Percentiles rank a stretch among this genome's conserved stretches.
phyloP scores from a whole-genome alignment of 2,329 filamentous ascomycete species.

The Fusarium dimerum region DNA sequence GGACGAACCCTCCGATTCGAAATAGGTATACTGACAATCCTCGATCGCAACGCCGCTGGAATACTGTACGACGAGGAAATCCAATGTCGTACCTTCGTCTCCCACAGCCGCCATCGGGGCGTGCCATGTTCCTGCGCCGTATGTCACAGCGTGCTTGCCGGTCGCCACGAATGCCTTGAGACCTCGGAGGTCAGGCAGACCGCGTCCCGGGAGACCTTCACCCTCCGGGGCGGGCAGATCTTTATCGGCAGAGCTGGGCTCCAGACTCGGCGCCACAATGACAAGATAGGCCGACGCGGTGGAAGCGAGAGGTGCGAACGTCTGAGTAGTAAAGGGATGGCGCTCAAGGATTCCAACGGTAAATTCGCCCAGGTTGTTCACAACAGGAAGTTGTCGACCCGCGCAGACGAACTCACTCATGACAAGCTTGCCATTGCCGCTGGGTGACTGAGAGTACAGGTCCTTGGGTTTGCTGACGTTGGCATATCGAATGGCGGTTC shows the following conservation, averaged over 20 bases:
- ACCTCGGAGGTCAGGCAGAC: slow-evolving; percentile 70
- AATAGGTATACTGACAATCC: slow-evolving; percentile 80
- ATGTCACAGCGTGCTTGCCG: slow-evolving; percentile 83
- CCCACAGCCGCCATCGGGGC: slow-evolving; percentile 93
- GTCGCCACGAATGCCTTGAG: slow-evolving; percentile 78
- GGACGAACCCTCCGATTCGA: slow-evolving; percentile 36
- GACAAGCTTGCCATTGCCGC: slow-evolving; percentile 54
- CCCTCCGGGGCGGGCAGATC: slow-evolving; percentile 30
- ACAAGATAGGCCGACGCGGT: slow-evolving; percentile 68
- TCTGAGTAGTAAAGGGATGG: slow-evolving; percentile 93
- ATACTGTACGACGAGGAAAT: slow-evolving; percentile 90
- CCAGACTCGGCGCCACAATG: slow-evolving; percentile 80
- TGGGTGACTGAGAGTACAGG: slow-evolving; percentile 68
- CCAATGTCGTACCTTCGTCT: slow-evolving; percentile 55
- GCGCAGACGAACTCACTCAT: slow-evolving; percentile 90
- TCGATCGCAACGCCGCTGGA: slow-evolving; percentile 79
- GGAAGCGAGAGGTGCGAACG: slow-evolving; percentile 76
- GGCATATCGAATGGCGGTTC: slow-evolving; percentile 82
- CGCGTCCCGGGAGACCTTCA: slow-evolving; percentile 55
- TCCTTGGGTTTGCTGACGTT: slow-evolving; percentile 74
- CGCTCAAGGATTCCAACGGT: slow-evolving; percentile 75
- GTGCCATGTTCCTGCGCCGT: slow-evolving; percentile 90
- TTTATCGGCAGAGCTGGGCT: slow-evolving; percentile 36
- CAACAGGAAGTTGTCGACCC: slow-evolving; percentile 30
- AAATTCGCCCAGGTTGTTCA: slow-evolving; percentile 45